A percentile compares a stretch with the other conserved stretches of the same genome.
These are phyloP conservation scores for Penicillium atrosanguineum DNA, from an alignment of 495 filamentous ascomycete genomes.

Conservation along the genomic window DNA sequence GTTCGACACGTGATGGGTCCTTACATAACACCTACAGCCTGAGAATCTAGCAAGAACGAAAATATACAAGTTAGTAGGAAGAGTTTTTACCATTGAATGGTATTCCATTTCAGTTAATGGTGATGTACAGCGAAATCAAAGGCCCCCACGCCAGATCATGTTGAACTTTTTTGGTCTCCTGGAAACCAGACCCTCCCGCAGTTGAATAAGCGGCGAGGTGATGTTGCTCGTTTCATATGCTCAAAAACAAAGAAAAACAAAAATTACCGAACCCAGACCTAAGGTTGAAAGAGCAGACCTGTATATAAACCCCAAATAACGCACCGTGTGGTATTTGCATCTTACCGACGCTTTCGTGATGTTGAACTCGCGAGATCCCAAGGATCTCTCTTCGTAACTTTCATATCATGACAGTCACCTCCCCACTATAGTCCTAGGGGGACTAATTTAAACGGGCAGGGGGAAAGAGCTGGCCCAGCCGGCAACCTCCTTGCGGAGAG, in stretches of 20 bases:
- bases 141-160: slow-evolving; percentile 22
- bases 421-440: slow-evolving; percentile 1
- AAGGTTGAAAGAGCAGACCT: slow-evolving; percentile 52
- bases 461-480: slow-evolving; percentile 89
- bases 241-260: slow-evolving; percentile 13
- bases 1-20: slow-evolving; percentile 9
- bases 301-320: slow-evolving; percentile 43
- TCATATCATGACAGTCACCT: slow-evolving; percentile 16
- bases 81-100: slow-evolving; percentile 1
- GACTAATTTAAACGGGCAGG: slow-evolving; percentile 66
- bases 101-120: slow-evolving; percentile 12
- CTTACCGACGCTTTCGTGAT: slow-evolving; percentile 26
- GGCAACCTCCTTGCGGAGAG: slow-evolving; percentile 84
- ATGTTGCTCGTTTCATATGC: slow-evolving; percentile 36
- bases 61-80: background rate
- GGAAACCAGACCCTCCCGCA: slow-evolving; percentile 31
- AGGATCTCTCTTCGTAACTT: slow-evolving; percentile 23
- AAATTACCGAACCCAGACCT: slow-evolving; percentile 42
- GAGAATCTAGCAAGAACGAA: background rate
- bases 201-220: slow-evolving; percentile 41
- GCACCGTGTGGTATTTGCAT: slow-evolving; percentile 32
- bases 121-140: slow-evolving; percentile 19
- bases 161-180: slow-evolving; percentile 39
- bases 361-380: slow-evolving; percentile 29
- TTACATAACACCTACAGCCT: slow-evolving; percentile 4